Evolutionary conservation across 2,329 filamentous ascomycete genomes (phyloP).

Genomic region (Pleomassaria siparia): DNA sequence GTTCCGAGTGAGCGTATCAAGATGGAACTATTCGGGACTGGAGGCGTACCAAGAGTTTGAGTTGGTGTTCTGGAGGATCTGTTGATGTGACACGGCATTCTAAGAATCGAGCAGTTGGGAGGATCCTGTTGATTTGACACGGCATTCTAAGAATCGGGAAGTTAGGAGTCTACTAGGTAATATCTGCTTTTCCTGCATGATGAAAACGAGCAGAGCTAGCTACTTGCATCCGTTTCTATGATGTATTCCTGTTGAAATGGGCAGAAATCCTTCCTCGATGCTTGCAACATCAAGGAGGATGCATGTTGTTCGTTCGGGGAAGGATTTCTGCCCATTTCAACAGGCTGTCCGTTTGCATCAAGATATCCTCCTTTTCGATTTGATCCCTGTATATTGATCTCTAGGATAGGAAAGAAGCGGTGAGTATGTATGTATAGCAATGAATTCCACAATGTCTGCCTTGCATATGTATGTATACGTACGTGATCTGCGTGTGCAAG

Average conservation of each 20-base stretch:
- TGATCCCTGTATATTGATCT: neutral
- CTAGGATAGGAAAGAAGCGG: neutral
- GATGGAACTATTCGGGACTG: slow-evolving; percentile 64
- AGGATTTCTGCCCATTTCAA: neutral
- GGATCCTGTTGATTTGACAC: neutral
- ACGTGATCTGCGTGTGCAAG: neutral
- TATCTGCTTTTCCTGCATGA: too few species aligned
- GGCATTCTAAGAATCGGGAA: too few species aligned
- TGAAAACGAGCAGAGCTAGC: too few species aligned
- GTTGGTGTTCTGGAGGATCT: neutral
- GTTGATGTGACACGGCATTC: neutral
- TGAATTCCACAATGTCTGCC: neutral
- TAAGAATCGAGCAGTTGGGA: neutral
- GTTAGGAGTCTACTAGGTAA: too few species aligned
- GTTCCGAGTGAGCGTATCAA: slow-evolving; percentile 62
- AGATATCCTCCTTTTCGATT: neutral
- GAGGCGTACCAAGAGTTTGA: slow-evolving; percentile 36
- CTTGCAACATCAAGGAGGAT: neutral
- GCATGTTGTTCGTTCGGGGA: neutral
- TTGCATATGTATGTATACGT: neutral
- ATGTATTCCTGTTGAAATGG: neutral
- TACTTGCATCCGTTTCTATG: neutral
- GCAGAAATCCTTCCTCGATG: neutral
- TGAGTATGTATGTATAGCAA: slow-evolving; percentile 1
- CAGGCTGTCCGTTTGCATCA: neutral